Evolutionary conservation across 2,329 filamentous ascomycete genomes (phyloP).

Genomic region (Ascochyta rabiei): DNA sequence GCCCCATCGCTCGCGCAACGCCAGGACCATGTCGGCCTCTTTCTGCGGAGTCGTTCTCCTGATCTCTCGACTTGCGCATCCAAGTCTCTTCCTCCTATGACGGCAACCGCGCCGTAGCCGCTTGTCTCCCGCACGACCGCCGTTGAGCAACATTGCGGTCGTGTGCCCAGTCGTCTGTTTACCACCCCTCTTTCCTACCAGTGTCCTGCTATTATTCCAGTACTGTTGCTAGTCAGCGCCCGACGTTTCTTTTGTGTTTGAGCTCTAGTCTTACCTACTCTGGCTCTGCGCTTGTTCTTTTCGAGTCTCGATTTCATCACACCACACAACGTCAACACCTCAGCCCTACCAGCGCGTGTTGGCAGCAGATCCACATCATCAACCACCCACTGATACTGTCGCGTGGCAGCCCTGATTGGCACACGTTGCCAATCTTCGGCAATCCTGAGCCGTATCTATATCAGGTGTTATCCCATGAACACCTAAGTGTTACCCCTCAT

Average conservation of each 20-base stretch:
- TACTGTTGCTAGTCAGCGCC: constrained; percentile 6
- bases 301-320: constrained; percentile 9
- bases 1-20: constrained; percentile 10
- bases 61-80: constrained; percentile 10
- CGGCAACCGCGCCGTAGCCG: constrained; percentile 12
- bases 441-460: background rate
- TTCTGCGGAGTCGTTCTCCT: constrained; percentile 15
- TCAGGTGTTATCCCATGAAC: constrained; percentile 2
- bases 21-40: constrained; percentile 10
- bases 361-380: constrained; percentile 13
- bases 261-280: constrained; percentile 11
- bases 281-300: constrained; percentile 8
- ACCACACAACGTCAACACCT: constrained; percentile 8
- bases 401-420: constrained; percentile 17
- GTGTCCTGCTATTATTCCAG: constrained; percentile 4
- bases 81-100: constrained; percentile 8
- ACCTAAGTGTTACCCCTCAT: constrained; percentile 10
- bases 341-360: constrained; percentile 15
- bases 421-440: background rate
- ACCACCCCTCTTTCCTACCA: constrained; percentile 10
- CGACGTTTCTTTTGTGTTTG: constrained; percentile 19
- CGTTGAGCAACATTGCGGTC: constrained; percentile 7
- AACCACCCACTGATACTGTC: constrained; percentile 10
- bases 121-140: constrained; percentile 14
- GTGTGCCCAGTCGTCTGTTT: constrained; percentile 13